Evolutionary conservation across 177 flowering plant genomes (phyloP).

Genomic region (Vitis hybrid): DNA sequence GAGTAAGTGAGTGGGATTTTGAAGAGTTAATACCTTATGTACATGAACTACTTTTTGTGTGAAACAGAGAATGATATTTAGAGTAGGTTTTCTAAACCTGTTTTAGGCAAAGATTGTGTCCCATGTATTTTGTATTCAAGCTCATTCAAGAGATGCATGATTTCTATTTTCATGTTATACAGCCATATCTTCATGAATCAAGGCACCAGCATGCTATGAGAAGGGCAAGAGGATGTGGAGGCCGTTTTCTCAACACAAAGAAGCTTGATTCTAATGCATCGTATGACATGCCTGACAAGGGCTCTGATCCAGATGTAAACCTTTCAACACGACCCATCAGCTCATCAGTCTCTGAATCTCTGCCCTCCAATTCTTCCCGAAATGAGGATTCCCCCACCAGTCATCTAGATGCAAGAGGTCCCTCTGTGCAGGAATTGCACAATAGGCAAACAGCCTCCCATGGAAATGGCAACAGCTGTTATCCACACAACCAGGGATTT

Average conservation of each 20-base stretch:
- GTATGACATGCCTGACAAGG: background rate
- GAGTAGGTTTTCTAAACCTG: background rate
- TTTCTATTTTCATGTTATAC: slow-evolving; percentile 6
- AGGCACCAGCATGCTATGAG: slow-evolving; percentile 57
- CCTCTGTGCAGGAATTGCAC: slow-evolving; percentile 4
- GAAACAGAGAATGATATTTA: no score
- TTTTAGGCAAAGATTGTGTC: background rate
- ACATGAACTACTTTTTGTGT: no score
- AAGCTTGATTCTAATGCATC: slow-evolving; percentile 15
- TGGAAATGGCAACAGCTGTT: slow-evolving; percentile 5
- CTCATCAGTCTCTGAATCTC: slow-evolving; percentile 2
- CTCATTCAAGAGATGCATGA: background rate
- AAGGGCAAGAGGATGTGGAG: slow-evolving; percentile 56
- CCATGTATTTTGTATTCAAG: background rate
- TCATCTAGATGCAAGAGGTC: background rate
- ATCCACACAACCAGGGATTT: slow-evolving; percentile 10
- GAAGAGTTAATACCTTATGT: no score
- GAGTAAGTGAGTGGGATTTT: no score
- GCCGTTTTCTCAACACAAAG: slow-evolving; percentile 51
- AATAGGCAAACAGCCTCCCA: background rate
- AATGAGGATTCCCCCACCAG: slow-evolving; percentile 2
- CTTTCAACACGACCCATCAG: background rate
- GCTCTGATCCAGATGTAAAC: background rate
- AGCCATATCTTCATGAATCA: slow-evolving; percentile 68
- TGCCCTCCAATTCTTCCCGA: background rate